These are phyloP conservation scores for Pyrus hybrid DNA, from an alignment of 331 rosid species.

Conservation along the genomic window DNA sequence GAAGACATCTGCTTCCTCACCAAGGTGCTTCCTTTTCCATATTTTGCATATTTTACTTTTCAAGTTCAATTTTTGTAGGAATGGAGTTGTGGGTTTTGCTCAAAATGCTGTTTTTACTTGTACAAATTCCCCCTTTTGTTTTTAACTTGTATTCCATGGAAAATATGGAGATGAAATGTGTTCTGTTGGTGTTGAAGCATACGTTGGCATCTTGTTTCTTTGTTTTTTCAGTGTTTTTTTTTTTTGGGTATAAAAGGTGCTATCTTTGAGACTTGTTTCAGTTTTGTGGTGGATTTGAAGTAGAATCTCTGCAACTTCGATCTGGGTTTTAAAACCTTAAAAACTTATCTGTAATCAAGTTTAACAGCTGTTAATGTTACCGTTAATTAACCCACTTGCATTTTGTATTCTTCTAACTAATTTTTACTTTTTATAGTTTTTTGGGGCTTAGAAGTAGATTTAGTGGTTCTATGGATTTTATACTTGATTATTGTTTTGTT, in stretches of 20 bases:
- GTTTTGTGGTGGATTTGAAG: conserved; percentile 5
- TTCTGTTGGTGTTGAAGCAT: not conserved
- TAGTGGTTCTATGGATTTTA: not conserved
- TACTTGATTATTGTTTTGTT: not conserved
- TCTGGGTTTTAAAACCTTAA: conserved; percentile 6
- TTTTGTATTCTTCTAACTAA: not conserved
- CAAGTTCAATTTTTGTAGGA: conserved; percentile 6
- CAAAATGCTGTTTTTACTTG: not conserved
- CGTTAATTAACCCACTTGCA: not conserved
- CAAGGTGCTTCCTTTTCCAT: conserved; percentile 42
- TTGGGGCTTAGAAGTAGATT: not conserved
- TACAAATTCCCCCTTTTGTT: not conserved
- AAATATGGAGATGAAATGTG: not conserved
- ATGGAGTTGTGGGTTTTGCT: conserved; percentile 15
- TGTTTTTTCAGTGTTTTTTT: not conserved
- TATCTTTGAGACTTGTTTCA: not conserved
- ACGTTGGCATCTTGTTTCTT: not conserved
- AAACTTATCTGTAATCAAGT: not conserved
- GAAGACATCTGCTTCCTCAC: conserved; percentile 48
- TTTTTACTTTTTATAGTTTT: not conserved
- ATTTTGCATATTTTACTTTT: conserved; percentile 1
- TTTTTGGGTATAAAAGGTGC: not conserved
- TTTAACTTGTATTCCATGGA: not conserved
- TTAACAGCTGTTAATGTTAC: conserved; percentile 1
- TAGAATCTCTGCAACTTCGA: conserved; percentile 12